A percentile compares a stretch with the other conserved stretches of the same genome.
These are phyloP conservation scores for Acacia melanoxylon DNA, from an alignment of 306 rosid genomes.

Conservation along the genomic window DNA sequence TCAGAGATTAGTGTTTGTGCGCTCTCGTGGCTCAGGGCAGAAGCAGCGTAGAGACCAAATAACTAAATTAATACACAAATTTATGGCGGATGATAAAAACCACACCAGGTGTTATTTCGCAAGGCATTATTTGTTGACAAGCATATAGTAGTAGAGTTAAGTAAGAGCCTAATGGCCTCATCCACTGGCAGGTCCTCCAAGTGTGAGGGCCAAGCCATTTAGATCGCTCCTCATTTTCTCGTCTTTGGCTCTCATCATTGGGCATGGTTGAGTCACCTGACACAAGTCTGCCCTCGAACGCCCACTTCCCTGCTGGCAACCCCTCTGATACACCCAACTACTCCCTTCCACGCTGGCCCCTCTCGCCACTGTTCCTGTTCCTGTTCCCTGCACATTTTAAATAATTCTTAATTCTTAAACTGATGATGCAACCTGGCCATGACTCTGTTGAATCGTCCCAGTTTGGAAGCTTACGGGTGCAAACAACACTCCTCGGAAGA, in stretches of 20 bases:
- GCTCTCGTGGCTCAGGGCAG: neutral
- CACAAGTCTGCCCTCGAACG: slow-evolving; percentile 26
- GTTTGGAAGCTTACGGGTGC: slow-evolving; percentile 56
- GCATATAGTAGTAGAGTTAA: neutral
- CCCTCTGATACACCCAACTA: slow-evolving; percentile 16
- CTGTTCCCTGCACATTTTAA: slow-evolving; percentile 49
- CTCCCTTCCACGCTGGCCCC: slow-evolving; percentile 36
- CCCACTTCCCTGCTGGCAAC: slow-evolving; percentile 33
- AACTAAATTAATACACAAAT: slow-evolving; percentile 10
- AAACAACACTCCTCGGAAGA: slow-evolving; percentile 73
- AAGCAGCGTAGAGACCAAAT: neutral
- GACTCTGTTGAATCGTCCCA: neutral
- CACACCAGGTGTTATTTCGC: neutral
- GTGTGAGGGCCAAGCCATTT: slow-evolving; percentile 75
- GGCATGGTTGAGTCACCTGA: slow-evolving; percentile 42
- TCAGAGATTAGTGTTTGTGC: too few species aligned
- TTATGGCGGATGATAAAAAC: neutral
- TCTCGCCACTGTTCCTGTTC: slow-evolving; percentile 44
- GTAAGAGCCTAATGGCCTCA: neutral
- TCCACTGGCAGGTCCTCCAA: slow-evolving; percentile 80
- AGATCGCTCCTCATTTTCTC: slow-evolving; percentile 68
- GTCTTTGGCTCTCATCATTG: slow-evolving; percentile 40
- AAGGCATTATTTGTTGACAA: neutral
- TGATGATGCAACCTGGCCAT: neutral
- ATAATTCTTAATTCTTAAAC: neutral